Evolutionary conservation across 2,329 filamentous ascomycete genomes (phyloP).

Genomic region (Pseudopyrenochaeta lycopersici): DNA sequence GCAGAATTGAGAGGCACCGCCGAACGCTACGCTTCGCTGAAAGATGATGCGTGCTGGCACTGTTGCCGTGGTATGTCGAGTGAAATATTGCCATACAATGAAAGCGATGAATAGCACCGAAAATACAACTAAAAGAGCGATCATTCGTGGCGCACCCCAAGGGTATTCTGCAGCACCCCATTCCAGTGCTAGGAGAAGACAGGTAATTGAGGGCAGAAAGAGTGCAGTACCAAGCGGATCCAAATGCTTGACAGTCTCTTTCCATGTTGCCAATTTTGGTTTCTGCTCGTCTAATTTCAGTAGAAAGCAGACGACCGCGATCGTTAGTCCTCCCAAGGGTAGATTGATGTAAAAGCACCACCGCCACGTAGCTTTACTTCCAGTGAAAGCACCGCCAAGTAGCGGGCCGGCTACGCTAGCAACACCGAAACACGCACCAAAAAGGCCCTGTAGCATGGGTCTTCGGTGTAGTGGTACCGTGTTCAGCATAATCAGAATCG

Average conservation of each 20-base stretch:
- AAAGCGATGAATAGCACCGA: conserved; percentile 51
- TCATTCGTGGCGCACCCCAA: conserved; percentile 53
- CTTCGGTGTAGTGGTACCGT: conserved; percentile 52
- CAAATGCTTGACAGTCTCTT: conserved; percentile 49
- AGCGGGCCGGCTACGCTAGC: conserved; percentile 55
- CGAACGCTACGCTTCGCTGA: conserved; percentile 54
- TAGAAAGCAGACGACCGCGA: conserved; percentile 42
- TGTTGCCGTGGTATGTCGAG: conserved; percentile 52
- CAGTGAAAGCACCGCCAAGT: conserved; percentile 55
- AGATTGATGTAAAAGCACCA: conserved; percentile 63
- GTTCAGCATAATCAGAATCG: conserved; percentile 45
- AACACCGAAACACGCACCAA: conserved; percentile 51
- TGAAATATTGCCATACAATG: conserved; percentile 48
- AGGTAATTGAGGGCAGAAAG: conserved; percentile 56
- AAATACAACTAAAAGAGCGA: conserved; percentile 54
- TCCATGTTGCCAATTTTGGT: conserved; percentile 34
- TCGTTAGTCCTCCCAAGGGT: conserved; percentile 58
- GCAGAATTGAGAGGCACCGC: conserved; percentile 51
- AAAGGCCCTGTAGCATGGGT: conserved; percentile 52
- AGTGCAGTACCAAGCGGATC: conserved; percentile 54
- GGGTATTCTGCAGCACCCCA: conserved; percentile 58
- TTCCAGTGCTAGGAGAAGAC: conserved; percentile 57
- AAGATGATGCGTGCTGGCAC: conserved; percentile 53
- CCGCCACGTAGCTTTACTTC: conserved; percentile 52
- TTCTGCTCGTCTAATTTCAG: conserved; percentile 45